Percentiles rank a stretch among this genome's conserved stretches.
Conservation (phyloP, 1,284 basidiomycete species). For the Apiotrichum gracile region DNA sequence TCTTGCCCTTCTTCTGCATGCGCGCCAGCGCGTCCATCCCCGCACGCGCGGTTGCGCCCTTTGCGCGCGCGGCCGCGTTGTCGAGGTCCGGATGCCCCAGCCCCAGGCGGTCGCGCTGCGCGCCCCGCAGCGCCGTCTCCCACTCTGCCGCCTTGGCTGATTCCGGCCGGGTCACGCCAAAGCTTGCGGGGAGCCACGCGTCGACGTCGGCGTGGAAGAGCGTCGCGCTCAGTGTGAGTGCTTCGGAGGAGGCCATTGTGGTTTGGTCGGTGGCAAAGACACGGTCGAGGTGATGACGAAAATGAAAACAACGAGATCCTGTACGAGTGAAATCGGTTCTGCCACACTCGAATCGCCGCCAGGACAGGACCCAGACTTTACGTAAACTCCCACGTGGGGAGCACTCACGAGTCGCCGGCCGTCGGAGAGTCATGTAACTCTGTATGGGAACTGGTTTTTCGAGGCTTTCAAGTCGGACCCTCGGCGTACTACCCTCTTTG, state of each 20-base stretch:
- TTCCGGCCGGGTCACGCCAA: constrained; percentile 19
- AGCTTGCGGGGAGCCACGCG: constrained; percentile 35
- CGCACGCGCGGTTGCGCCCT: constrained; percentile 1
- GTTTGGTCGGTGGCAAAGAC: background rate
- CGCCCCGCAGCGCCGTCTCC: constrained; percentile 9
- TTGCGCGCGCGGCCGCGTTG: constrained; percentile 4
- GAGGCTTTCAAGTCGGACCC: too few relatives aligned
- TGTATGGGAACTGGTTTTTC: too few relatives aligned
- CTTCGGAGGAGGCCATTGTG: constrained; percentile 14
- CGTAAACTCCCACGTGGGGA: too few relatives aligned
- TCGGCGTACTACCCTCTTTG: too few relatives aligned
- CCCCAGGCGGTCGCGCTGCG: constrained; percentile 24
- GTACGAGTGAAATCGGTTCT: too few relatives aligned
- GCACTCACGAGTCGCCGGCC: too few relatives aligned
- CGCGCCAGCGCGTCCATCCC: constrained; percentile 12
- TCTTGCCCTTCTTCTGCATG: constrained; percentile 6
- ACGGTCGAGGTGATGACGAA: background rate
- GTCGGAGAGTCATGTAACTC: too few relatives aligned
- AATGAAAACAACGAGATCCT: too few relatives aligned
- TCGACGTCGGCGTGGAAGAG: constrained; percentile 36
- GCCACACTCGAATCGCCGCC: too few relatives aligned
- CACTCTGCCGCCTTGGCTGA: constrained; percentile 8
- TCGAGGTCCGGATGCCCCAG: constrained; percentile 34
- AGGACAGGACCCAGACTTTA: too few relatives aligned
- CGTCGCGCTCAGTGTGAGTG: constrained; percentile 32